Evolutionary conservation across 2,329 filamentous ascomycete species (phyloP).

Genomic region (Pyrenophora tritici-repentis): DNA sequence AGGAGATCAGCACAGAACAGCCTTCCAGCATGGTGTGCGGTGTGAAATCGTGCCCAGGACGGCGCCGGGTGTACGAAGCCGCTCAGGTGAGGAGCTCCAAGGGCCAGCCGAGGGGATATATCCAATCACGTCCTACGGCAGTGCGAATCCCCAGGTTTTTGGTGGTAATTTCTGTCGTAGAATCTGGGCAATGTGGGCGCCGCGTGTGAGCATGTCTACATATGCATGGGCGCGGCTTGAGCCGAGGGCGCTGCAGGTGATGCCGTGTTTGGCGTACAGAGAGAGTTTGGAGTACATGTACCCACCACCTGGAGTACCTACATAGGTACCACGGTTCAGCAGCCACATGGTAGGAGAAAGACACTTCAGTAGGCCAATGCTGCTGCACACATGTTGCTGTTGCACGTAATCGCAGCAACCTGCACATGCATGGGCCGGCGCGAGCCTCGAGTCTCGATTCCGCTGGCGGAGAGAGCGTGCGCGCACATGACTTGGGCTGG

Average conservation of each 20-base stretch:
- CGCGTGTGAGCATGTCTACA: constrained; percentile 23
- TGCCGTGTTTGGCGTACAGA: constrained; percentile 7
- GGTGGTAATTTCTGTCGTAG: constrained; percentile 5
- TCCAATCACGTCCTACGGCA: constrained; percentile 35
- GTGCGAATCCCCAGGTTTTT: constrained; percentile 26
- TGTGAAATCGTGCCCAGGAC: constrained; percentile 5
- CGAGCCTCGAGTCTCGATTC: neutral
- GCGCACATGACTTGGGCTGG: neutral
- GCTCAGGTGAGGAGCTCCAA: constrained; percentile 33
- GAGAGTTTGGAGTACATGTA: neutral
- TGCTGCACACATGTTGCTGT: neutral
- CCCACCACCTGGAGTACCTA: too few relatives aligned
- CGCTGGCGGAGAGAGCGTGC: neutral
- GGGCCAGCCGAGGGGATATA: constrained; percentile 29
- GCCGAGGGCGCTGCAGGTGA: constrained; percentile 20
- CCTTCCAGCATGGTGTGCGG: constrained; percentile 17
- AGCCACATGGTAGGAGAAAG: too few relatives aligned
- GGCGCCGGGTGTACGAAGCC: constrained; percentile 12
- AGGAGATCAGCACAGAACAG: constrained; percentile 5
- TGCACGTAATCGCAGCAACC: neutral
- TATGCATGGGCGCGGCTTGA: constrained; percentile 28
- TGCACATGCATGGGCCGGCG: neutral
- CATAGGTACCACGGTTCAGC: too few relatives aligned
- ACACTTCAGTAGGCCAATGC: neutral
- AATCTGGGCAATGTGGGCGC: constrained; percentile 16